Conservation (phyloP, 2,329 filamentous ascomycete species). For the Sporothrix schenckii region DNA sequence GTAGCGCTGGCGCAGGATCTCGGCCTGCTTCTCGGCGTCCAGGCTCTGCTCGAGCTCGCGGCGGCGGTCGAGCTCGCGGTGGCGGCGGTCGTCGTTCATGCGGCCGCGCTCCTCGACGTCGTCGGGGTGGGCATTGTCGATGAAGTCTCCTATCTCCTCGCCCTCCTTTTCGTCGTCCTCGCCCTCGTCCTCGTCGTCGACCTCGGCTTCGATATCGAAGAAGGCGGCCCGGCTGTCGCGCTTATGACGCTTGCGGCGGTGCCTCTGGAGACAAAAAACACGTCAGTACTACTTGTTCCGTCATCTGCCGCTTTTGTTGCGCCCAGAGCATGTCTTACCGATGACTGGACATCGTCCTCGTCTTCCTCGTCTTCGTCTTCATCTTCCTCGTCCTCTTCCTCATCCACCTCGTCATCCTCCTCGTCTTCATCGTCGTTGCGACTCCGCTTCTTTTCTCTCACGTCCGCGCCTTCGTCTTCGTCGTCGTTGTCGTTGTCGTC, state of each 20-base stretch:
- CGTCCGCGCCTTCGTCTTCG: constrained; percentile 38
- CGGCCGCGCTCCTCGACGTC: constrained; percentile 79
- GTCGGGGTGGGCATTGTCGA: constrained; percentile 87
- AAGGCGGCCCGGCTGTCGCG: constrained; percentile 75
- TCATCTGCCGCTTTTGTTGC: background rate
- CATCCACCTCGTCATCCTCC: constrained; percentile 38
- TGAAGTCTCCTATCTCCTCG: constrained; percentile 79
- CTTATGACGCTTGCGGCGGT: constrained; percentile 80
- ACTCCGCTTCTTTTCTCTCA: constrained; percentile 36
- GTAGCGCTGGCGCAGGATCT: constrained; percentile 83
- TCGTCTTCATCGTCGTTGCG: constrained; percentile 40
- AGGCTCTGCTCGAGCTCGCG: constrained; percentile 84
- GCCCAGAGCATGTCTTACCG: constrained; percentile 39
- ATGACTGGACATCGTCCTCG: constrained; percentile 52
- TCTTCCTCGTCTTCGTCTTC: constrained; percentile 47
- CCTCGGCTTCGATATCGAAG: constrained; percentile 97
- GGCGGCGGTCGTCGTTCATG: constrained; percentile 85
- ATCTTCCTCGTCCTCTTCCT: constrained; percentile 45
- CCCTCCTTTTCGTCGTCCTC: constrained; percentile 89
- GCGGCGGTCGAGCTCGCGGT: constrained; percentile 90
- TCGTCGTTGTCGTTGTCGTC: constrained; percentile 37
- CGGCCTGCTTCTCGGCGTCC: constrained; percentile 92
- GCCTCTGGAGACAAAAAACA: constrained; percentile 47
- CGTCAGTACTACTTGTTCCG: background rate
- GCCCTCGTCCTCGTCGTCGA: constrained; percentile 89